Evolutionary conservation across 2,329 filamentous ascomycete species (phyloP).

Genomic region (Cylindrodendrum hubeiense): DNA sequence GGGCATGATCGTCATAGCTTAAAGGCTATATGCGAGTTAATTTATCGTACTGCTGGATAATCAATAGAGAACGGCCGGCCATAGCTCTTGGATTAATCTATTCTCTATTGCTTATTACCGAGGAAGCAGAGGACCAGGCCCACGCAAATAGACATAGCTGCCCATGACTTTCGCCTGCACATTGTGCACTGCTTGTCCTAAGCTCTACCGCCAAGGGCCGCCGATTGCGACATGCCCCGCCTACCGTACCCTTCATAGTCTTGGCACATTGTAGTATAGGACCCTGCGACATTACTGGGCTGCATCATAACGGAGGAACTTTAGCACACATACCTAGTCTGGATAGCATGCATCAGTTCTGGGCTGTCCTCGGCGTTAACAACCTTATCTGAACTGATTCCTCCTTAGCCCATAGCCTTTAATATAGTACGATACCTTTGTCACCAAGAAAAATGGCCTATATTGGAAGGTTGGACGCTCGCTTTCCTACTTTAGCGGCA

Average conservation of each 20-base stretch:
- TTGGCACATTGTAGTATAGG: background rate
- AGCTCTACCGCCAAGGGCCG: background rate
- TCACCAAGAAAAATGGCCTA: background rate
- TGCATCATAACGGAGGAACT: background rate
- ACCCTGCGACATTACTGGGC: background rate
- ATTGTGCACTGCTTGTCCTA: background rate
- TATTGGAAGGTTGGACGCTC: background rate
- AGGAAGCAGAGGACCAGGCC: background rate
- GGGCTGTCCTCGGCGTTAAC: slow-evolving; percentile 9
- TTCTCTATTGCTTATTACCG: background rate
- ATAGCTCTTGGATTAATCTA: background rate
- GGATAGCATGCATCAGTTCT: background rate
- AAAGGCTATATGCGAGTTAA: background rate
- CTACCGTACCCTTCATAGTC: background rate
- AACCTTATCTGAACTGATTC: slow-evolving; percentile 9
- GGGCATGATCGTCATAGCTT: background rate
- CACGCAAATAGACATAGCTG: background rate
- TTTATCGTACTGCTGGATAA: background rate
- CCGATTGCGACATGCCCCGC: background rate
- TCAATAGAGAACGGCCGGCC: background rate
- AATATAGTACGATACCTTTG: background rate
- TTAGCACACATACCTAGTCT: background rate
- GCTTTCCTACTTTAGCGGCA: background rate
- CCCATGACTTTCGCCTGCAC: background rate
- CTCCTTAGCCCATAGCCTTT: background rate